Conservation (phyloP, 2,329 filamentous ascomycete species). For the Aspergillus chevalieri region DNA sequence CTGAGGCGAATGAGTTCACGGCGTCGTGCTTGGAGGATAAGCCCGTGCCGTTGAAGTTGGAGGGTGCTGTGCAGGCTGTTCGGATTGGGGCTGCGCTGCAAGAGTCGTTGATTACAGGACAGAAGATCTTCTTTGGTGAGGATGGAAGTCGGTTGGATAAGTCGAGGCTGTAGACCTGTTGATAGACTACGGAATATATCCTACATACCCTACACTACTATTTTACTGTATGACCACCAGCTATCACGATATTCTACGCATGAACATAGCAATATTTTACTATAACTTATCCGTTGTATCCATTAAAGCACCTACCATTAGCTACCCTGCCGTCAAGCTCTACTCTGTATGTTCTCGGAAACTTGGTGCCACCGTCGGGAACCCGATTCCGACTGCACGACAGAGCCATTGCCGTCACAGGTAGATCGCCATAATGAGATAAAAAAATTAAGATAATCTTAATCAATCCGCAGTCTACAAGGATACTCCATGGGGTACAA, state of each 20-base stretch:
- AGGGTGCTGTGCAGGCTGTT: slow-evolving; percentile 52
- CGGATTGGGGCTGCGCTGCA: slow-evolving; percentile 57
- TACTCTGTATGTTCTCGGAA: no score
- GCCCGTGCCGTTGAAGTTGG: slow-evolving; percentile 50
- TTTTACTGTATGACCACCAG: not conserved
- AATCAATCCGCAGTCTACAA: no score
- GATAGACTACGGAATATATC: not conserved
- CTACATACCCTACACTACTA: not conserved
- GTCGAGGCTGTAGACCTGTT: slow-evolving; percentile 3
- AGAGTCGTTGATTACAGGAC: slow-evolving; percentile 49
- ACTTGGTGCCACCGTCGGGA: slow-evolving; percentile 2
- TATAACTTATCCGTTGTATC: no score
- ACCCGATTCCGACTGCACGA: slow-evolving; percentile 3
- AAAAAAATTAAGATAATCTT: no score
- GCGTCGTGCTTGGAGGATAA: slow-evolving; percentile 52
- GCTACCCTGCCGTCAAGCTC: no score
- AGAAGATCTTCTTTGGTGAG: slow-evolving; percentile 56
- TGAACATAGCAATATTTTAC: no score
- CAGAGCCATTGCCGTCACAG: no score
- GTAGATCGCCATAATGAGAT: no score
- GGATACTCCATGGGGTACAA: no score
- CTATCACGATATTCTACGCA: no score
- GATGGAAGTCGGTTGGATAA: slow-evolving; percentile 42
- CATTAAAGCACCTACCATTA: no score
- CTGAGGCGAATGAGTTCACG: slow-evolving; percentile 60